Evolutionary conservation across 306 rosid genomes (phyloP), one percentile per base, ranked within the genome.

Genomic region (Abrus pulchellus): DNA sequence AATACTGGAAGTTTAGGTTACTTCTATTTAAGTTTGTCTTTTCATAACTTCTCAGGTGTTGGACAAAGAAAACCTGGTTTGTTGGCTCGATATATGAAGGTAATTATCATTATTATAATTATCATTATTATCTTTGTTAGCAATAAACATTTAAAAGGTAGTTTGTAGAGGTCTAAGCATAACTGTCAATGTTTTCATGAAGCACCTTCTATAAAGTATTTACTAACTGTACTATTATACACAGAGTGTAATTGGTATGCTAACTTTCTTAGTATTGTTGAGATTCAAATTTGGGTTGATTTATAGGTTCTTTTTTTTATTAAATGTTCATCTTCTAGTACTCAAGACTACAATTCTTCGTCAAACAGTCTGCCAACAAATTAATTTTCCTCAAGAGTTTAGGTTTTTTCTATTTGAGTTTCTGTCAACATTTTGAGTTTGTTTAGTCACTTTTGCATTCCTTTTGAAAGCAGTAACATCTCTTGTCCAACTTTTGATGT

Each of bases 31-130:
- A 64, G 71, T 73, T 72, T 85, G 1, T 44, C 41, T 65, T 74
- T 78, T 70, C 72, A 72, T 14, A 81, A 79, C 72, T 73, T 67
- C 75, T 68, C 84, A 93, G 99, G 94, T 59, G 79, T 50, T 82
- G 89, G 79, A 79, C 88, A 87, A 74, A 86, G 85, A 68, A 93
- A 89, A 77, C 83, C 90, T 43, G 98, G 98, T 83, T 82, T 93
- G 75, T 86, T 95, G 86, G 85, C 92, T 38, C 92, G 93, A 49
- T 95, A 93, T 79, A 95, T 95, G 97, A 90, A 93, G 99, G 99
- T 95, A 89, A 84, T 68, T 86, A 41, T 7, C 28, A 7, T 57
- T 67, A 7, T 57, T 67, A 29, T 54, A 89, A 84, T 68, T 86
- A 41, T 7, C 28, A 7, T 57, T 67, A 7, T 57, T 67, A 29